phyloP scores from a whole-genome alignment of 768 basidiomycete species.

The Phaeolepiota aurea region DNA sequence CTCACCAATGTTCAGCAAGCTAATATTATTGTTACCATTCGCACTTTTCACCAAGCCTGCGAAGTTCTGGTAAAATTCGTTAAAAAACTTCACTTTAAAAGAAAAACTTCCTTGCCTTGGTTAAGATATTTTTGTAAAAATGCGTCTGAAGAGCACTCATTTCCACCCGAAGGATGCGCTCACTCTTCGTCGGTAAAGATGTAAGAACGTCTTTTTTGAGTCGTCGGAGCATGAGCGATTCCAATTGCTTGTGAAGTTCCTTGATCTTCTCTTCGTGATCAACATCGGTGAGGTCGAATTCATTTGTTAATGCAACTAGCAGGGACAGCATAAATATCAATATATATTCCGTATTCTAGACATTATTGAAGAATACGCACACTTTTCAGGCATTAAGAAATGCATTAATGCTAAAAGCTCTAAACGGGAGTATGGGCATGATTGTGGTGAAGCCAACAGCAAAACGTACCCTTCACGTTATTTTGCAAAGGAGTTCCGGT shows the following conservation, averaged over 20 bases:
- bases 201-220: constrained; percentile 96
- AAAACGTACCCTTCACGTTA: constrained; percentile 83
- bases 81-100: constrained; percentile 3
- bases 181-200: constrained; percentile 94
- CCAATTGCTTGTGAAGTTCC: constrained; percentile 88
- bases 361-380: constrained; percentile 41
- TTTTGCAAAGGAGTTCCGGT: constrained; percentile 98
- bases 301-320: constrained; percentile 83
- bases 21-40: constrained; percentile 85
- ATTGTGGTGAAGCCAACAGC: background rate
- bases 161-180: constrained; percentile 94
- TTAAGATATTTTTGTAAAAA: constrained; percentile 98
- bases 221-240: constrained; percentile 89
- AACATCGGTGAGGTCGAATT: constrained; percentile 89
- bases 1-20: constrained; percentile 87
- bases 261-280: constrained; percentile 95
- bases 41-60: constrained; percentile 86
- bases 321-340: constrained; percentile 1
- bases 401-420: constrained; percentile 97
- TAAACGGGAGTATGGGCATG: constrained; percentile 19
- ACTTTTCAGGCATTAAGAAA: constrained; percentile 98
- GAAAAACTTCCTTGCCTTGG: constrained; percentile 47
- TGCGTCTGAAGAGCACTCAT: constrained; percentile 95
- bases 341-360: background rate
- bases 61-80: constrained; percentile 60